A percentile compares a stretch with the other conserved stretches of the same genome.
Conservation (phyloP, 2,329 filamentous ascomycete genomes). For the Tympanopsis confertula region DNA sequence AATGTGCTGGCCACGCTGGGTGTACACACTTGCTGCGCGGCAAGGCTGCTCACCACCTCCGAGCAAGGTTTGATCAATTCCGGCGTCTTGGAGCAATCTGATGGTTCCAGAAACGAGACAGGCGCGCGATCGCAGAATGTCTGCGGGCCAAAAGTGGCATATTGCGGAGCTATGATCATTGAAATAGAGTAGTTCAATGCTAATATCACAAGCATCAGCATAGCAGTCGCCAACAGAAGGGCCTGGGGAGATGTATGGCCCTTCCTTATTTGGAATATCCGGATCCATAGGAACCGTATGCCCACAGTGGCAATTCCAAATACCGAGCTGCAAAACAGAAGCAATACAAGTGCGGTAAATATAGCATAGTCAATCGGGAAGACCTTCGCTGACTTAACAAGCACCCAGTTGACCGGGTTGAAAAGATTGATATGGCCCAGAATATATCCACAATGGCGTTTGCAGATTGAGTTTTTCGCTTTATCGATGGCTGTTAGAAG, state of each 20-base stretch:
- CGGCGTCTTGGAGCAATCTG: conserved; percentile 62
- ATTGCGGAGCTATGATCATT: conserved; percentile 92
- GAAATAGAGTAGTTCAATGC: conserved; percentile 87
- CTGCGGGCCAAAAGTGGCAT: conserved; percentile 86
- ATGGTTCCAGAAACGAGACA: conserved; percentile 48
- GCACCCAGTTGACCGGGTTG: conserved; percentile 85
- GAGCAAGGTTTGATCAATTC: conserved; percentile 73
- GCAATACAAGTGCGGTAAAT: conserved; percentile 71
- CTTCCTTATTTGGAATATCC: conserved; percentile 80
- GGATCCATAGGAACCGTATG: conserved; percentile 92
- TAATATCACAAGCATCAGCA: conserved; percentile 79
- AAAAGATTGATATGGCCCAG: conserved; percentile 79
- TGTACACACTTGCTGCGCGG: conserved; percentile 74
- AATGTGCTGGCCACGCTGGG: conserved; percentile 86
- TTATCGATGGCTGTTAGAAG: conserved; percentile 93
- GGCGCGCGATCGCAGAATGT: conserved; percentile 75
- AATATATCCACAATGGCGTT: conserved; percentile 81
- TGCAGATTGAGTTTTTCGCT: conserved; percentile 88
- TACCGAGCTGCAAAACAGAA: conserved; percentile 82
- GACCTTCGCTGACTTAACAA: conserved; percentile 67
- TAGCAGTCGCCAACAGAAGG: conserved; percentile 76
- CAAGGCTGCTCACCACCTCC: conserved; percentile 58
- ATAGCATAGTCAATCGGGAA: conserved; percentile 91
- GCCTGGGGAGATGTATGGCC: conserved; percentile 86
- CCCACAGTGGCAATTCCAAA: conserved; percentile 77